Evolutionary conservation across 1,284 basidiomycete genomes (phyloP).

Genomic region (Volvariella surrecta): DNA sequence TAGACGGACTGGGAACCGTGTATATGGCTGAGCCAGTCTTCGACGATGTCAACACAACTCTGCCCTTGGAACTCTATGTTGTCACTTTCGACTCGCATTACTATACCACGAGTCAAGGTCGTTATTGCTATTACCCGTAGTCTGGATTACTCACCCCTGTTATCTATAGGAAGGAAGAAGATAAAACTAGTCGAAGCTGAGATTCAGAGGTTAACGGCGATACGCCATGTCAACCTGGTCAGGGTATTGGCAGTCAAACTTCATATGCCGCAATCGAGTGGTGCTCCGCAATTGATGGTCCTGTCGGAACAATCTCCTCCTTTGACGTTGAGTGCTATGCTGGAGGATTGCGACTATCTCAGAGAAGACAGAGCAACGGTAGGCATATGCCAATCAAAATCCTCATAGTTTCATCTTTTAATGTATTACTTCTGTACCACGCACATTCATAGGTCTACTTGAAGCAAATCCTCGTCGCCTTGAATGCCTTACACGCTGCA

Average conservation of each 20-base stretch:
- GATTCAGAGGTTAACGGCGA: conserved; percentile 44
- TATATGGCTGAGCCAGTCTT: conserved; percentile 68
- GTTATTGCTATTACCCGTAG: background rate
- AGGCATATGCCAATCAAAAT: conserved; percentile 11
- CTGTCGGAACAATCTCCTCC: conserved; percentile 58
- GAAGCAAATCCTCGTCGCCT: conserved; percentile 54
- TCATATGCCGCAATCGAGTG: conserved; percentile 35
- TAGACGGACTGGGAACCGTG: conserved; percentile 54
- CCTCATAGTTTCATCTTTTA: background rate
- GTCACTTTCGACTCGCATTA: conserved; percentile 59
- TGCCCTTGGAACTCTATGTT: conserved; percentile 58
- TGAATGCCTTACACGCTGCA: conserved; percentile 54
- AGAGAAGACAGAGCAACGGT: conserved; percentile 62
- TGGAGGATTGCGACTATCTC: conserved; percentile 59
- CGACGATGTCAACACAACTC: conserved; percentile 45
- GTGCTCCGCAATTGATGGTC: conserved; percentile 46
- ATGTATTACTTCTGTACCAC: background rate
- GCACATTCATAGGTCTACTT: conserved; percentile 49
- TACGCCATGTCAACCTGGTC: conserved; percentile 55
- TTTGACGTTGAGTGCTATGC: conserved; percentile 55
- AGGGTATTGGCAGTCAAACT: conserved; percentile 60
- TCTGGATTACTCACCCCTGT: background rate
- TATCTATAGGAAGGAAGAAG: conserved; percentile 43
- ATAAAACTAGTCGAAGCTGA: conserved; percentile 58
- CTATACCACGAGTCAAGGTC: conserved; percentile 57